phyloP scores from a whole-genome alignment of 805 yeast genomes.

The Myxozyma nipponensis region DNA sequence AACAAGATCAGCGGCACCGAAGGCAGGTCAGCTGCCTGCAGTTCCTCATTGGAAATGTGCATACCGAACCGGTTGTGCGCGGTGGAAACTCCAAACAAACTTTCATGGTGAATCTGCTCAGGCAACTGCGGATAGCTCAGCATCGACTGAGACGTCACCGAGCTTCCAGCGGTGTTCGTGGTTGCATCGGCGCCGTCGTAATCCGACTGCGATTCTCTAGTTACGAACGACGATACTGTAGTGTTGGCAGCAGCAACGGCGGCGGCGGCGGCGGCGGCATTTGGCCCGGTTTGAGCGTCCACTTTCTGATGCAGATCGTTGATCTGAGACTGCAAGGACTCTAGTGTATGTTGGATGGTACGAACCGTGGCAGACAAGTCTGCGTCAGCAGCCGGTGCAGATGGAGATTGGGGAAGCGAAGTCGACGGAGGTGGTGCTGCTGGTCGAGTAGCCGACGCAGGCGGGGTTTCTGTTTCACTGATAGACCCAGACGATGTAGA shows the following conservation, averaged over 20 bases:
- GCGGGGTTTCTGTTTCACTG: not conserved
- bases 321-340: constrained; percentile 20
- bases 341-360: constrained; percentile 12
- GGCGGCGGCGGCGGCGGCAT: not conserved
- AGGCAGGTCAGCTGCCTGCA: constrained; percentile 16
- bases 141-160: not conserved
- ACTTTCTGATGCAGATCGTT: constrained; percentile 4
- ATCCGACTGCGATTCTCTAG: not conserved
- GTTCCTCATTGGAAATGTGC: constrained; percentile 3
- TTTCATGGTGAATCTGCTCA: not conserved
- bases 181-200: not conserved
- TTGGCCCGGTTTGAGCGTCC: not conserved
- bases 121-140: not conserved
- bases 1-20: constrained; percentile 8
- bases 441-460: not conserved
- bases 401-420: not conserved
- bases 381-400: not conserved
- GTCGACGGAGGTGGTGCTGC: not conserved
- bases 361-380: not conserved
- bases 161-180: not conserved
- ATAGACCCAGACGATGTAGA: too few relatives aligned
- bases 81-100: not conserved
- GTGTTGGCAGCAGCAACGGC: not conserved
- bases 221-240: not conserved
- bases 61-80: not conserved